These are phyloP conservation scores for Hydnomerulius pinastri DNA, from an alignment of 768 basidiomycete genomes.

Conservation along the genomic window DNA sequence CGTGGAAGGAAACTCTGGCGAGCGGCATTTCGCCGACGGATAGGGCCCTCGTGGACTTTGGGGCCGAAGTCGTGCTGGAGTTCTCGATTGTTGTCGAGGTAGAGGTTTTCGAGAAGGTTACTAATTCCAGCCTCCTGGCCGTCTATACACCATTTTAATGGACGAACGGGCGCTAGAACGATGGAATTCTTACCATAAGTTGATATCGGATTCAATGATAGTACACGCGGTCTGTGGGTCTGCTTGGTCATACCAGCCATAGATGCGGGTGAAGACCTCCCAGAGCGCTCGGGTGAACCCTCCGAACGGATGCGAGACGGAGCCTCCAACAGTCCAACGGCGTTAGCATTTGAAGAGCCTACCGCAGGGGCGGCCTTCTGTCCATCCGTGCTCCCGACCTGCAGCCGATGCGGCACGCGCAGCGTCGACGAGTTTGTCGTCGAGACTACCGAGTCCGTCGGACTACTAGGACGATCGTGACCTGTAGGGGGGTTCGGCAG, in stretches of 20 bases:
- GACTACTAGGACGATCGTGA: constrained; percentile 69
- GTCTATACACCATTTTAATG: constrained; percentile 48
- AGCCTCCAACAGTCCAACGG: constrained; percentile 78
- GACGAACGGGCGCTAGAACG: not conserved
- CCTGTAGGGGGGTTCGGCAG: constrained; percentile 17
- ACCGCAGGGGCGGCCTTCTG: constrained; percentile 90
- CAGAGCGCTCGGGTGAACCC: constrained; percentile 70
- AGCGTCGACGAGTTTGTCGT: constrained; percentile 65
- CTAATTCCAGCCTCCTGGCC: constrained; percentile 89
- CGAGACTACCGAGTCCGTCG: constrained; percentile 81
- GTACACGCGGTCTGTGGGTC: constrained; percentile 46
- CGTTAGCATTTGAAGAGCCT: constrained; percentile 83
- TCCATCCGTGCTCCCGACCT: constrained; percentile 70
- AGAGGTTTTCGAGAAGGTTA: constrained; percentile 86
- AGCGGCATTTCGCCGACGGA: constrained; percentile 72
- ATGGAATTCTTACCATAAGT: constrained; percentile 60
- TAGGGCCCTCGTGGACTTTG: constrained; percentile 75
- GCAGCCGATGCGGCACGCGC: constrained; percentile 59
- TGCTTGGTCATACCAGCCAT: constrained; percentile 57
- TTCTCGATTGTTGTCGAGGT: constrained; percentile 84
- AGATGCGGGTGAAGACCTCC: constrained; percentile 75
- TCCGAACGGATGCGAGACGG: constrained; percentile 69
- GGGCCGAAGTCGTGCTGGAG: constrained; percentile 92
- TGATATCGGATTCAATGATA: constrained; percentile 62
- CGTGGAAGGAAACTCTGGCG: constrained; percentile 69